Evolutionary conservation across 257 asterid genomes (phyloP).

Genomic region (Solanum infundibuliforme): DNA sequence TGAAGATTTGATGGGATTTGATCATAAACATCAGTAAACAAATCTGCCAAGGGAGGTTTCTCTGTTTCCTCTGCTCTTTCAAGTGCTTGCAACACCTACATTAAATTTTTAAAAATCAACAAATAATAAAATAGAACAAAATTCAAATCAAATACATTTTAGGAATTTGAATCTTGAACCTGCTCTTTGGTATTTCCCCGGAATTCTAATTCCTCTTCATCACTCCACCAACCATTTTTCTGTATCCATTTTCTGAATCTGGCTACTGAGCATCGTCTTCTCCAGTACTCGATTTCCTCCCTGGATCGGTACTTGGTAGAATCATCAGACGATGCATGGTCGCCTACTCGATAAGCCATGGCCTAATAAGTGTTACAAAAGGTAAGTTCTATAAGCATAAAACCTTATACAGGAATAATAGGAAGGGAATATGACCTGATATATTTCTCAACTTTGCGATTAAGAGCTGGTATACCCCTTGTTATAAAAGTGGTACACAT

Average conservation of each 20-base stretch:
- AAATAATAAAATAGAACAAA: background rate
- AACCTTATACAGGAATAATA: background rate
- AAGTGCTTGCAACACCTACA: constrained; percentile 53
- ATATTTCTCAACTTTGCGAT: too few species aligned
- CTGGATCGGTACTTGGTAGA: constrained; percentile 74
- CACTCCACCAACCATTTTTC: constrained; percentile 72
- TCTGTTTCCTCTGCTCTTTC: constrained; percentile 54
- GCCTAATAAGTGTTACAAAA: constrained; percentile 23
- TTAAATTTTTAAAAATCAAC: background rate
- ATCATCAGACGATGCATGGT: constrained; percentile 87
- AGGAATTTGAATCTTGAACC: constrained; percentile 21
- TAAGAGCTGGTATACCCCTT: too few species aligned
- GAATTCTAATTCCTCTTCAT: constrained; percentile 43
- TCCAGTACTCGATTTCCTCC: constrained; percentile 71
- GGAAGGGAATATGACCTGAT: too few species aligned
- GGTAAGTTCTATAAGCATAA: background rate
- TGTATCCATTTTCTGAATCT: constrained; percentile 75
- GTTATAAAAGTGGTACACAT: too few species aligned
- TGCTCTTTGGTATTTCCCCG: constrained; percentile 45
- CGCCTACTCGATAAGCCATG: constrained; percentile 73
- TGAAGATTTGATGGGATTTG: constrained; percentile 40
- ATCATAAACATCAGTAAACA: constrained; percentile 71
- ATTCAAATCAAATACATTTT: background rate
- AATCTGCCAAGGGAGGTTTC: constrained; percentile 41
- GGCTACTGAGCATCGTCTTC: constrained; percentile 35